A percentile compares a stretch with the other conserved stretches of the same genome.
phyloP scores from a whole-genome alignment of 768 basidiomycete genomes.

The Tylopilus vinaceipallidus region DNA sequence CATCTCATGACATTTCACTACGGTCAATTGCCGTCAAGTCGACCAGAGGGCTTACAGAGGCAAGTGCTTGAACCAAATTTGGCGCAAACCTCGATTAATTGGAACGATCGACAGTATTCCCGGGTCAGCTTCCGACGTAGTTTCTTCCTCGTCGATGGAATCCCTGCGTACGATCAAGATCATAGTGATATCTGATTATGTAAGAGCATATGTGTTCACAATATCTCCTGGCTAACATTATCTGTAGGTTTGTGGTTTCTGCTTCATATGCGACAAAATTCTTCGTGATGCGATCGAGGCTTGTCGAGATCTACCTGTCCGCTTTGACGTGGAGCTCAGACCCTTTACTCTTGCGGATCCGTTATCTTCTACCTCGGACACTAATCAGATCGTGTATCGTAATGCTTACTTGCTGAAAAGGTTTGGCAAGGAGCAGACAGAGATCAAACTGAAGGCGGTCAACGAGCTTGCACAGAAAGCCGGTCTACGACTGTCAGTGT shows the following conservation, averaged over 20 bases:
- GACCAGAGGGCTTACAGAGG: constrained; percentile 15
- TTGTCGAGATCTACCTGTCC: constrained; percentile 29
- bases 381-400: constrained; percentile 13
- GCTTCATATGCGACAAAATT: constrained; percentile 36
- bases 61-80: neutral
- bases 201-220: neutral
- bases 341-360: constrained; percentile 27
- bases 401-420: constrained; percentile 19
- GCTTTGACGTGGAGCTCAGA: constrained; percentile 33
- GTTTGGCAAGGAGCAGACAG: constrained; percentile 28
- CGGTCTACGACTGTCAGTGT: constrained; percentile 25
- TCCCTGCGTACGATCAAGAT: constrained; percentile 28
- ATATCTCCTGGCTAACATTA: neutral
- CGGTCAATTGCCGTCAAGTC: constrained; percentile 1
- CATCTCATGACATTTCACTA: neutral
- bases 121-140: neutral
- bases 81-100: neutral
- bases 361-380: neutral
- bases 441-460: constrained; percentile 22
- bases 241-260: constrained; percentile 33
- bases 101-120: constrained; percentile 10
- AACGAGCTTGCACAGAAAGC: constrained; percentile 25
- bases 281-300: constrained; percentile 34
- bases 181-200: constrained; percentile 34
- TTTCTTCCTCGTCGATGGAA: neutral